phyloP scores from a whole-genome alignment of 2,329 filamentous ascomycete genomes.

The Talaromyces sp. region DNA sequence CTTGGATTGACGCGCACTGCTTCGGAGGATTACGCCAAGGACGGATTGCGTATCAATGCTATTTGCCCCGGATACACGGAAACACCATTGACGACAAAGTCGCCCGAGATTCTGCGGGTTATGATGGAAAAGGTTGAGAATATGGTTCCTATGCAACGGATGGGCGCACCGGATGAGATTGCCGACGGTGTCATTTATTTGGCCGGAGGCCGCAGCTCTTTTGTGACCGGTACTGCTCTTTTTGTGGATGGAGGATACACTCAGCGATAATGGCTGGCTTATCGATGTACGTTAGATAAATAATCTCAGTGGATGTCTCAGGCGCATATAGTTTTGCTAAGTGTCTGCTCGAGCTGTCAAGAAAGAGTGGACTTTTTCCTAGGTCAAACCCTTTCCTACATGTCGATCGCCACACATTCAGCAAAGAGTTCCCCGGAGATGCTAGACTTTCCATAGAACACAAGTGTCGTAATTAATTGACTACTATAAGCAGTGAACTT shows the following conservation, averaged over 20 bases:
- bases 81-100: constrained; percentile 49
- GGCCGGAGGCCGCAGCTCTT: constrained; percentile 11
- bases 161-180: constrained; percentile 57
- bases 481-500: constrained; percentile 21
- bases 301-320: too few relatives aligned
- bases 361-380: too few relatives aligned
- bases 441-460: constrained; percentile 17
- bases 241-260: too few relatives aligned
- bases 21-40: constrained; percentile 38
- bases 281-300: too few relatives aligned
- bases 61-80: constrained; percentile 84
- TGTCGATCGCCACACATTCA: constrained; percentile 5
- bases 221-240: not conserved
- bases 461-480: constrained; percentile 15
- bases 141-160: constrained; percentile 65
- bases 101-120: constrained; percentile 19
- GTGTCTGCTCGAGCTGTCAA: too few relatives aligned
- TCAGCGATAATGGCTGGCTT: too few relatives aligned
- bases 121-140: constrained; percentile 14
- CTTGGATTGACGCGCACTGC: constrained; percentile 40
- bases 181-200: constrained; percentile 55
- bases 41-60: constrained; percentile 59
- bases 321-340: too few relatives aligned
- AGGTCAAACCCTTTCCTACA: too few relatives aligned
- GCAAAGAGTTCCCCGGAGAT: constrained; percentile 10